Conservation (phyloP, 192 early-diverging fungal genomes). For the Dissophora ornata region DNA sequence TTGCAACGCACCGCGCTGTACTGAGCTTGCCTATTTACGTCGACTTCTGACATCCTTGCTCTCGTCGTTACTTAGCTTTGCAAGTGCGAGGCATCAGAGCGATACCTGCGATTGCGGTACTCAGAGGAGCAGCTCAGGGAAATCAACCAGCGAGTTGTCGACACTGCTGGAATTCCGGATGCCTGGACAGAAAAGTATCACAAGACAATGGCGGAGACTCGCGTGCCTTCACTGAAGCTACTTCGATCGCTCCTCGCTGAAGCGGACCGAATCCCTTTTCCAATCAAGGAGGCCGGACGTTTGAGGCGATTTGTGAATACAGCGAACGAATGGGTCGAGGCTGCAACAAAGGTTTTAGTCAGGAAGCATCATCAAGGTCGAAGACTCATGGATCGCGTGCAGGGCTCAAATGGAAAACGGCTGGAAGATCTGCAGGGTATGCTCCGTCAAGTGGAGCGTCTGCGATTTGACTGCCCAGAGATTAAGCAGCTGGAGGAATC, state of each 20-base stretch:
- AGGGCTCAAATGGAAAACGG: constrained; percentile 34
- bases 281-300: constrained; percentile 46
- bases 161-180: constrained; percentile 41
- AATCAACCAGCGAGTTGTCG: constrained; percentile 23
- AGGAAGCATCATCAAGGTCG: constrained; percentile 56
- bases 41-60: background rate
- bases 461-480: constrained; percentile 57
- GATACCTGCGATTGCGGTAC: constrained; percentile 48
- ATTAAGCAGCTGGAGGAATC: constrained; percentile 54
- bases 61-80: constrained; percentile 54
- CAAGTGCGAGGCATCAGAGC: constrained; percentile 37
- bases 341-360: constrained; percentile 52
- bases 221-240: constrained; percentile 53
- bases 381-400: constrained; percentile 25
- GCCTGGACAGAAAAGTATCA: constrained; percentile 50
- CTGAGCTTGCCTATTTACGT: background rate
- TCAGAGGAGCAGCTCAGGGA: constrained; percentile 57
- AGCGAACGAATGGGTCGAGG: constrained; percentile 59
- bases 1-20: too few species aligned
- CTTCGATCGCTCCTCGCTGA: constrained; percentile 56
- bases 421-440: constrained; percentile 48
- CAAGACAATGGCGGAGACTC: constrained; percentile 38
- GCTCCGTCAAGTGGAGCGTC: constrained; percentile 31
- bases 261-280: constrained; percentile 53
- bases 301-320: constrained; percentile 53